Evolutionary conservation across 257 asterid species (phyloP).

Genomic region (Echites panduratus): DNA sequence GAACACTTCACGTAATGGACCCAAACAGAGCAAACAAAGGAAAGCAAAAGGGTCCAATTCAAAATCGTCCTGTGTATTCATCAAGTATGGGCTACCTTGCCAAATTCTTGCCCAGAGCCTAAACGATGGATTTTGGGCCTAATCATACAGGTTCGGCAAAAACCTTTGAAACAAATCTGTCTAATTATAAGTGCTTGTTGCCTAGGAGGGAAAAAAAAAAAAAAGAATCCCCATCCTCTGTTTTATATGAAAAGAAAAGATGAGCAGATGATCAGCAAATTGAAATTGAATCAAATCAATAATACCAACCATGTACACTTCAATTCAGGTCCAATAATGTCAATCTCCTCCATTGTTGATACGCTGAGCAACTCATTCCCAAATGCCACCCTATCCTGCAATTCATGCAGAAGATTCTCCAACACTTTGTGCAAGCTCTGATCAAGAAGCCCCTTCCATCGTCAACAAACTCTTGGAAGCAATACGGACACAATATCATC

Average conservation of each 20-base stretch:
- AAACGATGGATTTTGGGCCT: neutral
- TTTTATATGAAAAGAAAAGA: too few relatives aligned
- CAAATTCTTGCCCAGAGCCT: neutral
- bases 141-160: neutral
- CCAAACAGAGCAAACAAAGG: neutral
- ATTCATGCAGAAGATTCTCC: conserved; percentile 2
- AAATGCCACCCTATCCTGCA: conserved; percentile 7
- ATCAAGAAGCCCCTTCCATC: neutral
- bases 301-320: too few relatives aligned
- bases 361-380: conserved; percentile 7
- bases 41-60: neutral
- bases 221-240: too few relatives aligned
- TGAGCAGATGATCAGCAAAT: too few relatives aligned
- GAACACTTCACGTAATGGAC: too few relatives aligned
- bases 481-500: too few relatives aligned
- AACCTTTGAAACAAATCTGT: neutral
- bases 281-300: too few relatives aligned
- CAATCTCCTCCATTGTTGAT: neutral
- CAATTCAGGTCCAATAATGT: too few relatives aligned
- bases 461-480: too few relatives aligned
- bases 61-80: too few relatives aligned
- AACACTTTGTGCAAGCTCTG: conserved; percentile 9
- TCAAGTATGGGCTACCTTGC: neutral
- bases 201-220: too few relatives aligned
- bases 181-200: too few relatives aligned